Evolutionary conservation across 495 filamentous ascomycete genomes (phyloP), one percentile per base, ranked within the genome.

Genomic region (Lepraria neglecta): DNA sequence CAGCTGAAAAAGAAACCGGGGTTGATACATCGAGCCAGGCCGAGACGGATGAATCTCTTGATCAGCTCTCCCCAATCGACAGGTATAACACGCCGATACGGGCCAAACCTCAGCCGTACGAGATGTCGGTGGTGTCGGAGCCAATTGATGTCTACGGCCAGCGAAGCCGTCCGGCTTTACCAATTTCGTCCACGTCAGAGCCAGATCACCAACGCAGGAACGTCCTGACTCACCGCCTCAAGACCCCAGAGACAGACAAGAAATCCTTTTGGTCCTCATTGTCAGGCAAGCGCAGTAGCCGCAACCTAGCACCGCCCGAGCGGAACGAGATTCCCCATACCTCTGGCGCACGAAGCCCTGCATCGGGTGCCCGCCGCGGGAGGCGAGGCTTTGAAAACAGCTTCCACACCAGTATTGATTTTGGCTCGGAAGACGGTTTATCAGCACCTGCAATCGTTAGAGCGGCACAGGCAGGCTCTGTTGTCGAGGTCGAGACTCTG

Each of bases 351-450:
- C 46, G 28, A 3, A 12, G 30, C 21, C 31, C 46, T 42, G 24
- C 60, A 24, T 62, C 21, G 15, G 40, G 57, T 12, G 56, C 55
- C 3, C 51, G 53, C 21, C 62, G 67, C 56, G 57, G 61, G 14
- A 67, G 67, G 35, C 68, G 66, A 4, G 64, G 63, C 17, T 54
- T 64, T 52, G 66, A 71, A 59, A 54, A 64, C n/a, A 64, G 72
- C 48, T 62, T 70, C 7, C 68, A 68, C 42, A 70, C 69, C 9
- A 79, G 76, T 63, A 77, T 77, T 55, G 76, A 79, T 60, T 62
- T 79, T 24, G 67, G 64, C 14, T 71, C 72, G 9, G 45, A 67
- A 24, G 66, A 72, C 9, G 72, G 67, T 6, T 63, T 67, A 17
- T 69, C 65, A 42, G 73, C 73, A 2, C 75, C 77, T 1, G 64